phyloP scores from a whole-genome alignment of 2,329 filamentous ascomycete species.

The Arthrobotrys pseudoclavata region DNA sequence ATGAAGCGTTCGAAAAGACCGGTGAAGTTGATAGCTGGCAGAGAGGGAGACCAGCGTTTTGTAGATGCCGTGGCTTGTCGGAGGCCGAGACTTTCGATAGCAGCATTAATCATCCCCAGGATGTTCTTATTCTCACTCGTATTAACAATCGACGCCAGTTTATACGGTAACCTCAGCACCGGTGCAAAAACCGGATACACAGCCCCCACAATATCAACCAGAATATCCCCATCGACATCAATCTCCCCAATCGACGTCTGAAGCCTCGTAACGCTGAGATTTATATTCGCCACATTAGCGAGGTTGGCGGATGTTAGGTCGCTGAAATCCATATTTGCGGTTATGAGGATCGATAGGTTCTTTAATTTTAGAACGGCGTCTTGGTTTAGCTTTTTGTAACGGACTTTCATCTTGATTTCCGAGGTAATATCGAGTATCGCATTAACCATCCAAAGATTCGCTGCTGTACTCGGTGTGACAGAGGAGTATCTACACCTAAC shows the following conservation, averaged over 20 bases:
- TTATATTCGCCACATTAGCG: slow-evolving; percentile 21
- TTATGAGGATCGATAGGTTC: slow-evolving; percentile 31
- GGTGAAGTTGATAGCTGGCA: background rate
- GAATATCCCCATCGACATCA: slow-evolving; percentile 45
- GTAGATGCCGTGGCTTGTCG: background rate
- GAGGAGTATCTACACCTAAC: slow-evolving; percentile 49
- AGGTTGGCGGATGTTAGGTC: slow-evolving; percentile 7
- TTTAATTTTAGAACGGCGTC: slow-evolving; percentile 31
- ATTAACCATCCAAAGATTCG: slow-evolving; percentile 27
- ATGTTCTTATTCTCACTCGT: slow-evolving; percentile 46
- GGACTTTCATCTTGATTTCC: slow-evolving; percentile 28
- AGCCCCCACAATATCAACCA: slow-evolving; percentile 45
- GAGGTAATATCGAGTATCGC: slow-evolving; percentile 43
- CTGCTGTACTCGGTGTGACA: background rate
- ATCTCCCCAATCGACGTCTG: slow-evolving; percentile 38
- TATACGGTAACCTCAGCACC: slow-evolving; percentile 42
- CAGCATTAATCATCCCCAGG: slow-evolving; percentile 24
- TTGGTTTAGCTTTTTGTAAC: slow-evolving; percentile 44
- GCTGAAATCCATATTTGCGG: slow-evolving; percentile 32
- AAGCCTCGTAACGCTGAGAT: slow-evolving; percentile 36
- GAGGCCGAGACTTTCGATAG: background rate
- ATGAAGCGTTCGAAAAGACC: background rate
- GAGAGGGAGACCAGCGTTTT: background rate
- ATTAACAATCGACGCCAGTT: slow-evolving; percentile 45
- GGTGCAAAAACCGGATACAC: slow-evolving; percentile 48